Base-by-base conservation (phyloP, 139 green algal genomes). In the Pseudopediastrum boryanum region DNA sequence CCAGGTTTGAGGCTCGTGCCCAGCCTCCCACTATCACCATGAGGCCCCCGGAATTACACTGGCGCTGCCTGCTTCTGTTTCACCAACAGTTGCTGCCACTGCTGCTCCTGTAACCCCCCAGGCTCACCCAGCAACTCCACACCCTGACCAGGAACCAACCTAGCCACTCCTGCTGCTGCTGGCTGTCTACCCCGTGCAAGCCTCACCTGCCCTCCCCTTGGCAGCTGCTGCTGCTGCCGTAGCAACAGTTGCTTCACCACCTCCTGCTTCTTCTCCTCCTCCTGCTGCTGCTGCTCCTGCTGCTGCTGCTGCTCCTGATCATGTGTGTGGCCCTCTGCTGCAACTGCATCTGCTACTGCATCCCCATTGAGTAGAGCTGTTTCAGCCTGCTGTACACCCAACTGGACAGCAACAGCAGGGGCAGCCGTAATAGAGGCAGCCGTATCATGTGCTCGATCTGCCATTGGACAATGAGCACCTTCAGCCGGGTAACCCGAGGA, bases 81-180 rank as follows among this genome's bases (percentile, higher is more conserved):
- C n/a, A n/a, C n/a, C n/a, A n/a, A n/a, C n/a, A n/a, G n/a, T n/a
- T n/a, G n/a, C n/a, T n/a, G n/a, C n/a, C n/a, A n/a, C n/a, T n/a
- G n/a, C n/a, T n/a, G n/a, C n/a, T n/a, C n/a, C n/a, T n/a, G n/a
- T n/a, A n/a, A n/a, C n/a, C n/a, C n/a, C n/a, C n/a, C n/a, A n/a
- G n/a, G n/a, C n/a, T n/a, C n/a, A n/a, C n/a, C n/a, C n/a, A n/a
- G n/a, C n/a, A n/a, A n/a, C n/a, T n/a, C n/a, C n/a, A n/a, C n/a
- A n/a, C n/a, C n/a, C n/a, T n/a, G n/a, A n/a, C n/a, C n/a, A n/a
- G n/a, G n/a, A n/a, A n/a, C n/a, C n/a, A n/a, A n/a, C n/a, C n/a
- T n/a, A n/a, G n/a, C n/a, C n/a, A n/a, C n/a, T n/a, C 54, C 6
- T 64, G 54, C 54, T 64, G 54, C 54, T 64, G 58, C n/a, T 66